Base-by-base conservation (phyloP, 2,329 filamentous ascomycete genomes). In the Epichloe glyceriae region DNA sequence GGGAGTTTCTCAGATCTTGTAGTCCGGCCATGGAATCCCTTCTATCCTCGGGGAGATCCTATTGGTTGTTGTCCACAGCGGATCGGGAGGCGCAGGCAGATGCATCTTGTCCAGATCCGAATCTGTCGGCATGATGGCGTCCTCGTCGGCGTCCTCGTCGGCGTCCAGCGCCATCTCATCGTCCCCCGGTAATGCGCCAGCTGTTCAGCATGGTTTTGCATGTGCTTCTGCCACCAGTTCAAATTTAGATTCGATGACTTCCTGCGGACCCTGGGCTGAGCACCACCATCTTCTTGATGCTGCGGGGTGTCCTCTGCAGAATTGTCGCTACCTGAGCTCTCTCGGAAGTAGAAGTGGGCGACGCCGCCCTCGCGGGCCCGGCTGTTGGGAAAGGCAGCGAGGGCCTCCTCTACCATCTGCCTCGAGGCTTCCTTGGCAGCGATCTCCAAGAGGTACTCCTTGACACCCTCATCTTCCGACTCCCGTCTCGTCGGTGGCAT, bases 401-500 rank as follows among this genome's bases (percentile, higher is more conserved):
- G 74, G 46, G 84, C 86, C 61, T 80, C 75, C 58, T 95, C 87
- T 55, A 85, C 81, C 55, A 96, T 73, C 64, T 91, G 85, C 61
- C 83, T 81, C 64, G 93, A 83, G 8, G 86, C 86, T 61, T 88
- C 84, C 61, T 82, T 84, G 47, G 86, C 86, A 42, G 89, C 87
- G 52, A 95, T 72, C 51, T 86, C 82, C 52, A 95, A 76, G 50
- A 95, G 70, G 64, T 90, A 90, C 38, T 83, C 81, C 48, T 85
- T 81, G 58, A 86, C 85, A 55, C 79, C 78, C 55, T 87, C 86
- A 61, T 93, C 86, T 55, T 86, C 84, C 52, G 77, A 79, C 75
- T 89, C 73, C 72, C 85, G 66, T 70, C 82, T 74, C 26, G 64
- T 67, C 30, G 64, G 63, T 48, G 72, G 70, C 46, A 61, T 61